phyloP scores from a whole-genome alignment of 805 yeast genomes.

The Zygosaccharomyces bailii region DNA sequence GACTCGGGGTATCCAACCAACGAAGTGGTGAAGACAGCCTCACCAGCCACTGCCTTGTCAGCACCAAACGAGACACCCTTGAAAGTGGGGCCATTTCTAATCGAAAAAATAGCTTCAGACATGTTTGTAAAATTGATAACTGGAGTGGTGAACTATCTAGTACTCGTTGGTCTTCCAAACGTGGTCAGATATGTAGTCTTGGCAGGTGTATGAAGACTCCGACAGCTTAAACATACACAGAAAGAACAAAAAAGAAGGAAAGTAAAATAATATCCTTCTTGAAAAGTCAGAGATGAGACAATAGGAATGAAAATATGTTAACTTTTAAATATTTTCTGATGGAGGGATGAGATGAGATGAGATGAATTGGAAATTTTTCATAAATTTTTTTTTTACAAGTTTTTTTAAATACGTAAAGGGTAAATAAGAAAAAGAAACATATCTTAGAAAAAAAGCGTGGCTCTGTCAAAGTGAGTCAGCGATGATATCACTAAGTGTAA shows the following conservation, averaged over 20 bases:
- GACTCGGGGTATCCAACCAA: conserved; percentile 98
- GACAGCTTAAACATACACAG: conserved; percentile 34
- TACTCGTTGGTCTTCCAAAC: conserved; percentile 50
- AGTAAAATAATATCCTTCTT: background rate
- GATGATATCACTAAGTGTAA: conserved; percentile 3
- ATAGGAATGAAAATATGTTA: background rate
- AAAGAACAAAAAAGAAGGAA: conserved; percentile 4
- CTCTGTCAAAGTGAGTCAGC: conserved; percentile 2
- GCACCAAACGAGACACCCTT: conserved; percentile 96
- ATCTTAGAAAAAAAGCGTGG: background rate
- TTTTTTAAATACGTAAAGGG: conserved; percentile 5
- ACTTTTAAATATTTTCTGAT: too few species aligned
- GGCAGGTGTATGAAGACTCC: conserved; percentile 39
- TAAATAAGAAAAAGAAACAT: background rate
- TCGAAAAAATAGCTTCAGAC: conserved; percentile 72
- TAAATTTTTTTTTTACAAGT: background rate
- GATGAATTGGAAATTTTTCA: background rate
- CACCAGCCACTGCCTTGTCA: conserved; percentile 87
- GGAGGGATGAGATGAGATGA: conserved; percentile 5
- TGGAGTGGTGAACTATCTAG: conserved; percentile 22
- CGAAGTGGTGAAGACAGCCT: conserved; percentile 96
- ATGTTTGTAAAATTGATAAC: conserved; percentile 12
- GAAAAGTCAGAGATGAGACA: background rate
- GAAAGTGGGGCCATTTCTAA: conserved; percentile 90
- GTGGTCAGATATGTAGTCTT: conserved; percentile 50